A percentile compares a stretch with the other conserved stretches of the same genome.
Evolutionary conservation across 1,139 yeast species (phyloP).

Genomic region (Sugiyamaella xylanicola): DNA sequence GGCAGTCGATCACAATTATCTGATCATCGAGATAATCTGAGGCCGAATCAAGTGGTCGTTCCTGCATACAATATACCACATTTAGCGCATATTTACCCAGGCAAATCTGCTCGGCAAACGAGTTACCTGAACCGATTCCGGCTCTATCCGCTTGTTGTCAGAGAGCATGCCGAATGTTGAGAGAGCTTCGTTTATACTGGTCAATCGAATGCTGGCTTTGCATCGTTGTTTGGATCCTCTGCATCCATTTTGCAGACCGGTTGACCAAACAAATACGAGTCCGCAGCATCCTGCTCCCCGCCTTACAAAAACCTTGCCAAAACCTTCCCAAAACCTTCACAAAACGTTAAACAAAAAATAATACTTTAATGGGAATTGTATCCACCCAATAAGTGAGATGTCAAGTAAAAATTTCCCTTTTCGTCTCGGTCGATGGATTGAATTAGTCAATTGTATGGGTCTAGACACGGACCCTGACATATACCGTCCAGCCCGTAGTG

Average conservation of each 20-base stretch:
- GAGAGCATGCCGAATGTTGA: too few relatives aligned
- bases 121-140: background rate
- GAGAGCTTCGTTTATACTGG: too few relatives aligned
- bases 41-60: background rate
- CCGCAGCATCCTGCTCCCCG: background rate
- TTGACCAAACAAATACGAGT: background rate
- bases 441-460: background rate
- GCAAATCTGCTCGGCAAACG: background rate
- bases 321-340: too few relatives aligned
- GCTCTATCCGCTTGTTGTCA: background rate
- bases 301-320: too few relatives aligned
- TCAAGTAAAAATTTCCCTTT: background rate
- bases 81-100: background rate
- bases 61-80: slow-evolving; percentile 4
- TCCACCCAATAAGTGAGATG: background rate
- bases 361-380: background rate
- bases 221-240: too few relatives aligned
- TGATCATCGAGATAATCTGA: slow-evolving; percentile 15
- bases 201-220: too few relatives aligned
- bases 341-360: too few relatives aligned
- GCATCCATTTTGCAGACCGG: too few relatives aligned
- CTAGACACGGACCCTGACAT: too few relatives aligned
- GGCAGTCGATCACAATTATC: slow-evolving; percentile 9
- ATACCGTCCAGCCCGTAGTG: too few relatives aligned
- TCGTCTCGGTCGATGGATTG: background rate